Evolutionary conservation across 805 yeast genomes (phyloP), one percentile per base, ranked within the genome.

Genomic region (Nakazawaea wickerhamii): DNA sequence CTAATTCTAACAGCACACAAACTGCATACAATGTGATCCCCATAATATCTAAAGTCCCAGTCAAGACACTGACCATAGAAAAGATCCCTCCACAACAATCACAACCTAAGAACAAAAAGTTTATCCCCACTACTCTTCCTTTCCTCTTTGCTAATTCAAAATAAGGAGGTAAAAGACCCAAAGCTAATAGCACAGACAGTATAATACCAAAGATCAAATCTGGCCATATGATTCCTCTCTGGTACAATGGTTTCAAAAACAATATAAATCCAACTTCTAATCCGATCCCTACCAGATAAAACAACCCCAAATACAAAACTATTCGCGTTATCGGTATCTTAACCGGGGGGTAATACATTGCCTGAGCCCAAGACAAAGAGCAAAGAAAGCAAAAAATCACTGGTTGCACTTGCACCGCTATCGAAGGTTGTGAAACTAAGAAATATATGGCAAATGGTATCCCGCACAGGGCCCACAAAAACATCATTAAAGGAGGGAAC

Each of bases 401-500:
- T 0, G 81, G 81, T 51, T 75, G 81, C 28, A 75, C 52, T 43
- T 69, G 63, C 36, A 76, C 62, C 4, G 80, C 79, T 8, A 76
- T 70, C 2, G 75, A 61, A 0, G 76, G 68, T 44, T 71, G 68
- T 8, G 61, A 70, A 0, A 68, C 69, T 35, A 71, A 60, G 44
- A 76, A 71, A 53, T 73, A 76, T 28, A 74, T 71, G 4, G 75
- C 64, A 48, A 75, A 75, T 17, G 79, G 79, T 1, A 77, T 64
- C 6, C 79, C 78, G 56, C 79, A 70, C 6, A 67, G 56, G 3
- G 85, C 79, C 96, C 97, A 90, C 19, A 88, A 60, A 45, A 87
- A 74, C 77, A 87, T 73, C 96, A 91, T 89, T 27, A 74, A n/a
- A 4, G 90, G 89, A 1, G 95, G 96, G 8, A 90, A 63, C 0